Evolutionary conservation across 2,329 filamentous ascomycete genomes (phyloP).

Genomic region (Sphaceloma murrayae): DNA sequence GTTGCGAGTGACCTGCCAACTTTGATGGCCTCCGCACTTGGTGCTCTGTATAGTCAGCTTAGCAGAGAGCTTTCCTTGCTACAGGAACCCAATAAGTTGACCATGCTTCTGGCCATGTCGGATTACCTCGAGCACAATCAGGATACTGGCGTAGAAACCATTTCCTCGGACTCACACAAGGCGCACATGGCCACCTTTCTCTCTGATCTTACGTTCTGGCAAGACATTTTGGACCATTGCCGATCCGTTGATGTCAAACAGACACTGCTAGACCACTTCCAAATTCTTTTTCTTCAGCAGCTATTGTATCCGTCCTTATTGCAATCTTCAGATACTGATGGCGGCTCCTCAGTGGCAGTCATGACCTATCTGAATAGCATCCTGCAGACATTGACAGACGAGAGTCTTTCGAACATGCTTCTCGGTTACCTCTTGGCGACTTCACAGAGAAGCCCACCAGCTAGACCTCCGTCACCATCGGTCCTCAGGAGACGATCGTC

Average conservation of each 20-base stretch:
- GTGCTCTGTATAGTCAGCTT: slow-evolving; percentile 62
- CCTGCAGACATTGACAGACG: slow-evolving; percentile 81
- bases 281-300: slow-evolving; percentile 91
- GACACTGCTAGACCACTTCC: slow-evolving; percentile 90
- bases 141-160: slow-evolving; percentile 61
- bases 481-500: slow-evolving; percentile 76
- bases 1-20: slow-evolving; percentile 94
- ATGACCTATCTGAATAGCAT: slow-evolving; percentile 87
- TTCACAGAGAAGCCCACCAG: slow-evolving; percentile 45
- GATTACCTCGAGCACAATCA: slow-evolving; percentile 71
- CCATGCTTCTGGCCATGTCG: slow-evolving; percentile 76
- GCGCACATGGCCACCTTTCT: slow-evolving; percentile 88
- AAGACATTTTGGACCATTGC: slow-evolving; percentile 94
- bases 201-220: slow-evolving; percentile 93
- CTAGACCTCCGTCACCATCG: slow-evolving; percentile 45
- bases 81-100: slow-evolving; percentile 62
- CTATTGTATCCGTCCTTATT: slow-evolving; percentile 90
- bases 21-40: slow-evolving; percentile 90
- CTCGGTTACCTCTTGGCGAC: slow-evolving; percentile 84
- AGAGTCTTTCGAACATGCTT: slow-evolving; percentile 88
- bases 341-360: slow-evolving; percentile 91
- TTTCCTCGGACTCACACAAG: slow-evolving; percentile 65
- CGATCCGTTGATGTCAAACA: slow-evolving; percentile 83
- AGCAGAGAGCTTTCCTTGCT: slow-evolving; percentile 74
- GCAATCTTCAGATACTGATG: slow-evolving; percentile 94